phyloP scores from a whole-genome alignment of 805 yeast species.

The Yamadazyma olivae region DNA sequence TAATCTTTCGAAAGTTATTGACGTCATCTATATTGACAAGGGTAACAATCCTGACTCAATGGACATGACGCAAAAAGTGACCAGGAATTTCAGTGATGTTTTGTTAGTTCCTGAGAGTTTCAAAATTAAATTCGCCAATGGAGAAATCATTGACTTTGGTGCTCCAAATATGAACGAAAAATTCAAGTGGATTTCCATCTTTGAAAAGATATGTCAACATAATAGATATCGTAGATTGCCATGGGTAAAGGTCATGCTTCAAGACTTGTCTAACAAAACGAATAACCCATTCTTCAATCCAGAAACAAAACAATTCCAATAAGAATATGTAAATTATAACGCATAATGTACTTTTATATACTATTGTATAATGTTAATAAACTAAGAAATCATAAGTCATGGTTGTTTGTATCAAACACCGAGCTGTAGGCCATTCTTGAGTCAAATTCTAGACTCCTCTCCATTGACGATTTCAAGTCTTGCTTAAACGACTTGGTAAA shows the following conservation, averaged over 20 bases:
- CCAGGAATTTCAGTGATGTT: constrained; percentile 70
- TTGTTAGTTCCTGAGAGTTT: constrained; percentile 69
- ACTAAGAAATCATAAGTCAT: too few species aligned
- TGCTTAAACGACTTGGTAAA: not conserved
- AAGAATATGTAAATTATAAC: not conserved
- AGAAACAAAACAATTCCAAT: constrained; percentile 7
- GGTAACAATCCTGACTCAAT: constrained; percentile 20
- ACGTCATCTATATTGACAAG: constrained; percentile 45
- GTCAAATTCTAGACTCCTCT: too few species aligned
- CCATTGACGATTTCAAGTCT: not conserved
- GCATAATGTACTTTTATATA: not conserved
- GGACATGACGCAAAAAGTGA: constrained; percentile 22
- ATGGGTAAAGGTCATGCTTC: constrained; percentile 54
- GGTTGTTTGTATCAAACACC: too few species aligned
- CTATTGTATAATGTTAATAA: too few species aligned
- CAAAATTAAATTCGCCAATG: constrained; percentile 70
- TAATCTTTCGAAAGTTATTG: constrained; percentile 66
- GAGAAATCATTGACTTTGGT: constrained; percentile 81
- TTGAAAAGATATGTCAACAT: constrained; percentile 55
- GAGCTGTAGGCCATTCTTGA: constrained; percentile 1
- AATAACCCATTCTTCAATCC: constrained; percentile 9
- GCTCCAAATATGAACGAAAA: constrained; percentile 68
- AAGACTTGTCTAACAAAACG: constrained; percentile 9
- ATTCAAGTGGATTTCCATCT: constrained; percentile 58
- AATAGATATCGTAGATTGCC: constrained; percentile 57